phyloP scores from a whole-genome alignment of 176 grass and related monocot species.

The Stipa capillata region DNA sequence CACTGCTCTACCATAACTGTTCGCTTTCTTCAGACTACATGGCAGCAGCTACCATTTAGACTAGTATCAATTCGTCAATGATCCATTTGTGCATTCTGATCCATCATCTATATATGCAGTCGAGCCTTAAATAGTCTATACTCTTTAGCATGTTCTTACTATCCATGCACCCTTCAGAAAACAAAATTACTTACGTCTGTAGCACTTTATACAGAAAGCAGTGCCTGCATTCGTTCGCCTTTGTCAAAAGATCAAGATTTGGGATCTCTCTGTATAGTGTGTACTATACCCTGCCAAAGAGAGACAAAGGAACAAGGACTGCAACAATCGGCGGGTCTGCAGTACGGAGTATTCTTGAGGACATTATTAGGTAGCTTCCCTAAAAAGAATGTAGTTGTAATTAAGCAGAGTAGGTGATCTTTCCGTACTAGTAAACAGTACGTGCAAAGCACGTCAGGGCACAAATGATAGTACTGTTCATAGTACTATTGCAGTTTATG shows the following conservation, averaged over 20 bases:
- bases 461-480: too few relatives aligned
- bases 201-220: neutral
- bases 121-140: neutral
- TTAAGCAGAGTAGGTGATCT: constrained; percentile 23
- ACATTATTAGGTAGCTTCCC: constrained; percentile 18
- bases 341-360: neutral
- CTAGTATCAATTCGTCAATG: constrained; percentile 43
- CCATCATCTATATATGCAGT: neutral
- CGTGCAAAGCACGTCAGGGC: too few relatives aligned
- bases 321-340: neutral
- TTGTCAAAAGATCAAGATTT: constrained; percentile 13
- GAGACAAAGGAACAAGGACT: too few relatives aligned
- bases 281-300: neutral
- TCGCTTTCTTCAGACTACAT: neutral
- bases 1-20: constrained; percentile 16
- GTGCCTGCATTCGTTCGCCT: neutral
- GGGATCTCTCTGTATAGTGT: neutral
- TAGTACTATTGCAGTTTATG: too few relatives aligned
- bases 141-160: neutral
- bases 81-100: neutral
- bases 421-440: too few relatives aligned
- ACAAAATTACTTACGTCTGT: too few relatives aligned
- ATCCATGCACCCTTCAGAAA: neutral
- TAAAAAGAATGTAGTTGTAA: constrained; percentile 7
- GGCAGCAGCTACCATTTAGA: constrained; percentile 33